phyloP scores from a whole-genome alignment of 2,329 filamentous ascomycete genomes.

The Ramichloridium luteum region DNA sequence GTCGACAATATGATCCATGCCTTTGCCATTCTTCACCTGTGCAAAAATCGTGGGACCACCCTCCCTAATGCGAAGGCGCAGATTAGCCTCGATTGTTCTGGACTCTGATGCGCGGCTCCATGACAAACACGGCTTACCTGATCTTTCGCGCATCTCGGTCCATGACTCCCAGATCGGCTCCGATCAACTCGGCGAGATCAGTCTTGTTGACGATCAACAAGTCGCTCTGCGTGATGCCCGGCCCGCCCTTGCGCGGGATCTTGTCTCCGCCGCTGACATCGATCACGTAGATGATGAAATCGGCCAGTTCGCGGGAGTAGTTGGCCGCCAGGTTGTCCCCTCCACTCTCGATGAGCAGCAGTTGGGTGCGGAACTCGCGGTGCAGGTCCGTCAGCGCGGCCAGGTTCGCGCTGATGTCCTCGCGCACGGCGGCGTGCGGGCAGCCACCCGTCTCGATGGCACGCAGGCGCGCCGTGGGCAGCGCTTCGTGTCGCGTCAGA shows the following conservation, averaged over 20 bases:
- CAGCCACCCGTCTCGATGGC: conserved; percentile 97
- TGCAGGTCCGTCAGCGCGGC: conserved; percentile 85
- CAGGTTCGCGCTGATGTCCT: conserved; percentile 91
- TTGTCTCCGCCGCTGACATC: conserved; percentile 96
- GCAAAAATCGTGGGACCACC: conserved; percentile 92
- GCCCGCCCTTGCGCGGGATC: conserved; percentile 88
- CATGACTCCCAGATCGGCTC: conserved; percentile 86
- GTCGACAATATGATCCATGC: conserved; percentile 74
- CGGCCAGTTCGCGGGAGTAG: conserved; percentile 86
- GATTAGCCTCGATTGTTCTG: background rate
- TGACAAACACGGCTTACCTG: no score
- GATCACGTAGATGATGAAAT: conserved; percentile 98
- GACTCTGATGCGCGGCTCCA: no score
- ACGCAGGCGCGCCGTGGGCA: conserved; percentile 71
- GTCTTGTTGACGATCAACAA: conserved; percentile 94
- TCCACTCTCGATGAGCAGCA: conserved; percentile 88
- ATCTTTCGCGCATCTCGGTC: conserved; percentile 89
- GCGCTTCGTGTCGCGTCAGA: conserved; percentile 72
- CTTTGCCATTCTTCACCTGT: conserved; percentile 87
- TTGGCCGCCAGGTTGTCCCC: conserved; percentile 96
- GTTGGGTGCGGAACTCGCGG: conserved; percentile 61
- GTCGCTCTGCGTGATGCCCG: conserved; percentile 93
- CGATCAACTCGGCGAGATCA: conserved; percentile 78
- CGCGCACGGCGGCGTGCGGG: conserved; percentile 90
- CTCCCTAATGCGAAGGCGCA: no score